These are phyloP conservation scores for Neonectria faginata DNA, from an alignment of 2,329 filamentous ascomycete species.

Conservation along the genomic window DNA sequence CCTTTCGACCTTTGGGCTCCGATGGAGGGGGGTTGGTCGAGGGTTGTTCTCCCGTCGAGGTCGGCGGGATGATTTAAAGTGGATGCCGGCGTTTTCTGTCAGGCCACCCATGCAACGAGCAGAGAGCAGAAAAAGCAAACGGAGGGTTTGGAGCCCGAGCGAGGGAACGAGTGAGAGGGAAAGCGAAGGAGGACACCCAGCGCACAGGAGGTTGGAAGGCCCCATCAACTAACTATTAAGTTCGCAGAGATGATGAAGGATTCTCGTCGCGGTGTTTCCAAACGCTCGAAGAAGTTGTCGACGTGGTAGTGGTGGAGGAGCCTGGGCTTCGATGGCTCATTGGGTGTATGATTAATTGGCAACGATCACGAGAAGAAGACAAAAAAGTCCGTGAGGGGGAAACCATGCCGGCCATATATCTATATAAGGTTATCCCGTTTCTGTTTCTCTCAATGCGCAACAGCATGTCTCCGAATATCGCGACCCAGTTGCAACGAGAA, in stretches of 20 bases:
- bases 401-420: neutral
- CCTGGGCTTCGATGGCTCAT: constrained; percentile 8
- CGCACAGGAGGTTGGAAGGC: constrained; percentile 1
- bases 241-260: constrained; percentile 3
- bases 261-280: neutral
- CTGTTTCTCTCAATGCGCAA: constrained; percentile 3
- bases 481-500: neutral
- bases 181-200: neutral
- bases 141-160: neutral
- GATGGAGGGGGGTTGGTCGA: constrained; percentile 9
- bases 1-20: constrained; percentile 14
- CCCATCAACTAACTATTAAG: neutral
- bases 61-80: constrained; percentile 13
- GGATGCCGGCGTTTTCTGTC: constrained; percentile 24
- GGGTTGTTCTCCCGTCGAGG: neutral
- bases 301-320: constrained; percentile 1
- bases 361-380: neutral
- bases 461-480: constrained; percentile 13
- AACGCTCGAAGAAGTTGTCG: neutral
- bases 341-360: constrained; percentile 18
- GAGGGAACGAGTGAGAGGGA: constrained; percentile 1
- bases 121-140: constrained; percentile 14
- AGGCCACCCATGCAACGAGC: constrained; percentile 26
- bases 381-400: neutral
- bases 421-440: neutral